Conservation (phyloP, 2,329 filamentous ascomycete species). For the Xylariaceae sp. region DNA sequence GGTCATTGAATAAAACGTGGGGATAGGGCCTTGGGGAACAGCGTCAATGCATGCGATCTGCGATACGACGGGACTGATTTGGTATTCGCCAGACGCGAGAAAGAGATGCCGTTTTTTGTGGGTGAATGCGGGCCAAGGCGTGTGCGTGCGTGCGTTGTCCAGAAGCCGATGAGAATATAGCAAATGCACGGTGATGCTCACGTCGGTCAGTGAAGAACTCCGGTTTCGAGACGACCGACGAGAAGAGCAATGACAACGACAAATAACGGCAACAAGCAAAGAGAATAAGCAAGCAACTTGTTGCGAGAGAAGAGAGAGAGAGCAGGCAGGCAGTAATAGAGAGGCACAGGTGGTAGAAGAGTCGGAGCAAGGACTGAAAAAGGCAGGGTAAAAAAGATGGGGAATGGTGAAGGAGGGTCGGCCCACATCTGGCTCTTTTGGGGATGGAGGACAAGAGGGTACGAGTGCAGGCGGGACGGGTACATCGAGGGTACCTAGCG, state of each 20-base stretch:
- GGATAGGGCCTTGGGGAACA: conserved; percentile 18
- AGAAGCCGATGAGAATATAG: not conserved
- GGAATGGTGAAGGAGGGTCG: conserved; percentile 16
- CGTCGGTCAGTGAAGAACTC: conserved; percentile 1
- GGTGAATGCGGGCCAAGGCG: not conserved
- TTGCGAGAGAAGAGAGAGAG: not conserved
- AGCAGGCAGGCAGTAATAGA: not conserved
- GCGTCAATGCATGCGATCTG: conserved; percentile 6
- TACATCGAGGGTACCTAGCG: not conserved
- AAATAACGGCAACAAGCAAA: not conserved
- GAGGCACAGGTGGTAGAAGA: conserved; percentile 5
- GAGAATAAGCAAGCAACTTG: not conserved
- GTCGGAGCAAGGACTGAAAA: conserved; percentile 16
- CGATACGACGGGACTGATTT: conserved; percentile 7
- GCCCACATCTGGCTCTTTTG: conserved; percentile 7
- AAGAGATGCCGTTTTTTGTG: not conserved
- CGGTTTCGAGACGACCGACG: not conserved
- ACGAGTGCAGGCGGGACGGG: not conserved
- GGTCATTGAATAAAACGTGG: conserved; percentile 29
- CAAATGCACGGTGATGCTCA: not conserved
- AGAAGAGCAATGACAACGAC: not conserved
- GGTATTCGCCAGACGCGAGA: not conserved
- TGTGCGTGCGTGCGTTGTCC: not conserved
- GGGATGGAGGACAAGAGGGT: not conserved
- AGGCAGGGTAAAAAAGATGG: conserved; percentile 19